Evolutionary conservation across 2,329 filamentous ascomycete species (phyloP), one percentile per base, ranked within the genome.

Genomic region (Conoideocrella luteorostrata): DNA sequence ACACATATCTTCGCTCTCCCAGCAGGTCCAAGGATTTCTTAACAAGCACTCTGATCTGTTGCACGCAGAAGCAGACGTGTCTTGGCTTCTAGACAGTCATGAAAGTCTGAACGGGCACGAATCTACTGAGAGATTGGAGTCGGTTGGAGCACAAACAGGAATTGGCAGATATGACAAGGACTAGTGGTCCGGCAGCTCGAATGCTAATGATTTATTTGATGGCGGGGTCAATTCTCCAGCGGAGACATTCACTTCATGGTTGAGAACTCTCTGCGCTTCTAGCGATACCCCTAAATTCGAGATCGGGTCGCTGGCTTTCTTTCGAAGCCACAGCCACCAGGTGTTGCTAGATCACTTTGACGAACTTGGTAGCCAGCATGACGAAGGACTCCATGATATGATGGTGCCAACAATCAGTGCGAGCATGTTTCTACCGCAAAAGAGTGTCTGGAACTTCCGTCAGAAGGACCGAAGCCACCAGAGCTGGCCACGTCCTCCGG

Each of bases 231-330:
- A 34, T 43, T 52, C 54, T 7, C 48, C 55, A 23, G 47, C 53
- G n/a, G 59, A 61, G 28, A 53, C 54, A 39, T 60, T 62, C 44
- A 52, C 55, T 11, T 55, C 57, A 30, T 62, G 62, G 52, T 45
- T 65, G 45, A 49, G 55, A 40, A 60, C 65, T 13, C 64, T 70
- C 46, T 76, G 71, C 59, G 72, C 71, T 49, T 68, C 68, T 52
- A 69, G 71, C 43, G 67, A 73, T 55, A 72, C 72, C 47, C 69
- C 70, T 9, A 73, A 73, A 46, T 75, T 78, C 45, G 75, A 79
- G 53, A 70, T 79, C 50, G 75, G 72, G 41, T 71, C 66, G 21
- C 58, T 73, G 24, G 55, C 60, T 4, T 75, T 77, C 56, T 76
- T 77, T 55, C 70, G 75, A 30, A 63, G 66, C 45, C 57, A 65